Percentiles rank a stretch among this genome's conserved stretches.
Conservation (phyloP, 306 rosid genomes). For the Corylus heterophylla region DNA sequence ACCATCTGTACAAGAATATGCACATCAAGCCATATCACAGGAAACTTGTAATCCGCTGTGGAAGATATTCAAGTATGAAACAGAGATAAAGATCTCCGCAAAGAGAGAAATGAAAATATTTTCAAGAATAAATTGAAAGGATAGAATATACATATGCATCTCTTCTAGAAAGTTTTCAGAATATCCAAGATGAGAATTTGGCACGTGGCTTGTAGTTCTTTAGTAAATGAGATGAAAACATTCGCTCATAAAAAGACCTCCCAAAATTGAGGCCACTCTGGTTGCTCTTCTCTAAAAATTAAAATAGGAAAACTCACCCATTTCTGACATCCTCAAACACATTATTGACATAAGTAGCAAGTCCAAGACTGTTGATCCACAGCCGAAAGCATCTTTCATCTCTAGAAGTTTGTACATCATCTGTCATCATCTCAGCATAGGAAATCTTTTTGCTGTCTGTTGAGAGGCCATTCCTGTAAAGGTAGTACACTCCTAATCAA, state of each 20-base stretch:
- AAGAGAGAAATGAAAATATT: neutral
- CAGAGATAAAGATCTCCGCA: neutral
- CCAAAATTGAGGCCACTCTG: conserved; percentile 10
- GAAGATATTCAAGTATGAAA: neutral
- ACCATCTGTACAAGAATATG: conserved; percentile 56
- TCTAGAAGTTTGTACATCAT: conserved; percentile 85
- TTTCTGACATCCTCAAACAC: conserved; percentile 94
- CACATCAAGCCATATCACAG: conserved; percentile 22
- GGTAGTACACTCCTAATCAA: conserved; percentile 26
- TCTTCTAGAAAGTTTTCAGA: neutral
- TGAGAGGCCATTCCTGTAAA: conserved; percentile 86
- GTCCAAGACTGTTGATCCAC: conserved; percentile 97
- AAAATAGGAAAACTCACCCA: conserved; percentile 55
- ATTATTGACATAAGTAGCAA: conserved; percentile 63
- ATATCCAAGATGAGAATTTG: conserved; percentile 8
- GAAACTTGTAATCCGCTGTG: neutral
- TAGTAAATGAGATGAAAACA: neutral
- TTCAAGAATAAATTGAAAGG: neutral
- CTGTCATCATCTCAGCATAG: conserved; percentile 92
- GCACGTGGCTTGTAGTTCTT: neutral
- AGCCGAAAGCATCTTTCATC: conserved; percentile 96
- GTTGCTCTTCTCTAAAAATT: conserved; percentile 16
- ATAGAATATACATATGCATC: neutral
- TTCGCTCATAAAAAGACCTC: neutral
- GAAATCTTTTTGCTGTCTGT: conserved; percentile 74